Conservation (phyloP, 441 rosid genomes). For the Flueggea neowawraea region DNA sequence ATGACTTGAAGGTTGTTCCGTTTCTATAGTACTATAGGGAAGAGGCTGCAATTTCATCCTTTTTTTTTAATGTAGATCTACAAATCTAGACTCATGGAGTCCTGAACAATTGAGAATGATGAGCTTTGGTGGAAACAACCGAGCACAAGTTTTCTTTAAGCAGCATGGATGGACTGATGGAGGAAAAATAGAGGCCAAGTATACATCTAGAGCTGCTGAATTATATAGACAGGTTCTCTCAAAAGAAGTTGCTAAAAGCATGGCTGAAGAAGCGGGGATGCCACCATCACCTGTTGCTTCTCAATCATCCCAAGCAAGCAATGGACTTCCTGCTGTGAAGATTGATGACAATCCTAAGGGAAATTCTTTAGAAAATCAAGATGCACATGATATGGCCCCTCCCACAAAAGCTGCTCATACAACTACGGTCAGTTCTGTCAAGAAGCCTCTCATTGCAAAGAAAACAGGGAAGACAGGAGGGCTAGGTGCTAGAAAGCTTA, state of each 20-base stretch:
- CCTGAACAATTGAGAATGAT: conserved; percentile 83
- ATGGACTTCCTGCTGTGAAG: conserved; percentile 55
- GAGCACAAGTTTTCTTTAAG: conserved; percentile 91
- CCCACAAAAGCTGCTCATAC: conserved; percentile 52
- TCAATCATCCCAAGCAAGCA: conserved; percentile 43
- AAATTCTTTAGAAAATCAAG: conserved; percentile 38
- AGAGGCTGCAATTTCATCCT: background rate
- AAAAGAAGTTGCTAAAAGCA: conserved; percentile 86
- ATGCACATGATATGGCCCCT: conserved; percentile 36
- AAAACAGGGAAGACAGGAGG: conserved; percentile 80
- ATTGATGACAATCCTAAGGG: conserved; percentile 44
- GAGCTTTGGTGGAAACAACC: conserved; percentile 88
- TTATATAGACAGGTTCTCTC: conserved; percentile 77
- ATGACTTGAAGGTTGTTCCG: too few relatives aligned
- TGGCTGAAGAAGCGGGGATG: conserved; percentile 49
- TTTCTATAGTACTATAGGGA: too few relatives aligned
- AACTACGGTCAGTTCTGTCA: conserved; percentile 47
- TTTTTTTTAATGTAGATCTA: conserved; percentile 51
- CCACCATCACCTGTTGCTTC: conserved; percentile 66
- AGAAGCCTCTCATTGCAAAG: conserved; percentile 86
- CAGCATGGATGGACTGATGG: conserved; percentile 96
- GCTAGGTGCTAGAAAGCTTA: conserved; percentile 93
- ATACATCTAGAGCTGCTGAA: conserved; percentile 95
- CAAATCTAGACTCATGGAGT: conserved; percentile 93
- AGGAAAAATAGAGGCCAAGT: conserved; percentile 79